Evolutionary conservation across 768 basidiomycete genomes (phyloP), one percentile per base, ranked within the genome.

Genomic region (Dictyophora rubrovolvata): DNA sequence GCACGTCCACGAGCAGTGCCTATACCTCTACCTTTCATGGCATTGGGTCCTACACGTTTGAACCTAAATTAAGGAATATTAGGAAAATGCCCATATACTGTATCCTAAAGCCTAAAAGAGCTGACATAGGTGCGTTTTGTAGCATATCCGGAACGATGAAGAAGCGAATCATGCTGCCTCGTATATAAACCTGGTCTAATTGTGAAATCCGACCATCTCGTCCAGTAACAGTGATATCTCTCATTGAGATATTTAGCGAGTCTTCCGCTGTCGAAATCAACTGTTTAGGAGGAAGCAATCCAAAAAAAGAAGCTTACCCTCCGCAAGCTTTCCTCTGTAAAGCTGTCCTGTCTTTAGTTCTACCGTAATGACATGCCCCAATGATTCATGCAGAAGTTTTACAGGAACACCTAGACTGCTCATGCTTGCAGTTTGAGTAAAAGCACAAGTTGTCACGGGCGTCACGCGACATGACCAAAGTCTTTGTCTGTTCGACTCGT

Each of bases 71-170:
- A 63, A 61, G 18, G 63, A 56, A 28, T 21, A 47, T 22, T 48
- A 54, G 20, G 28, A 28, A 28, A 28, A 9, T 46, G 37, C 14
- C 11, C 11, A 42, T 9, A n/a, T 12, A 9, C 4, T 12, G 10
- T n/a, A 42, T 28, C 28, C 28, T 7, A 2, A n/a, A 28, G 21
- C 33, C 56, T 34, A 47, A 21, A 14, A 34, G 23, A 60, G 76
- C 89, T 70, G 69, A 94, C 96, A 99, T 99, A 18, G 96, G 96
- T 14, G 96, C 96, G 71, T 98, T 98, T 70, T 97, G 90, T 65
- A 99, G 77, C 90, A 99, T 97, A 73, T 98, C 96, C 57, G 96
- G 96, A 20, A 99, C 96, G 71, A 98, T 97, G 75, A 98, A 95
- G 78, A 96, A 98, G 64, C 96, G 81, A 64, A 97, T 79, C 90